Conservation (phyloP, 805 yeast species). For the Candida ulmi region DNA sequence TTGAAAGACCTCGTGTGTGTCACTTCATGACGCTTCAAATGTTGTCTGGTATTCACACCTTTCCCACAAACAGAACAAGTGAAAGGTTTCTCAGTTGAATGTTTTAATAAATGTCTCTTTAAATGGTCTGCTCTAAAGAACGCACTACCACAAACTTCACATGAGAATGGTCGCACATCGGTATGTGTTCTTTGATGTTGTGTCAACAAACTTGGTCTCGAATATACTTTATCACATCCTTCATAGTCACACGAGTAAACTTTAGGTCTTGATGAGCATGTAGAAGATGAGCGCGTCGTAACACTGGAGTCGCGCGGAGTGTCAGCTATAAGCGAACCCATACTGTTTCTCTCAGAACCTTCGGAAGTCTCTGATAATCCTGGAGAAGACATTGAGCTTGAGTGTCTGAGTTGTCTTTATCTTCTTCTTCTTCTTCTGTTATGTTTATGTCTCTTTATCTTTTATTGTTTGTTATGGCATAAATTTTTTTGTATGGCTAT, state of each 20-base stretch:
- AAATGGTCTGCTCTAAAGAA: conserved; percentile 80
- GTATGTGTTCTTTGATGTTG: conserved; percentile 80
- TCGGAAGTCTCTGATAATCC: neutral
- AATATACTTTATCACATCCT: conserved; percentile 71
- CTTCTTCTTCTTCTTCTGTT: too few relatives aligned
- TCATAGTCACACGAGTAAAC: conserved; percentile 55
- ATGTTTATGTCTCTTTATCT: too few relatives aligned
- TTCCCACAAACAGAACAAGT: conserved; percentile 73
- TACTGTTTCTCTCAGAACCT: conserved; percentile 1
- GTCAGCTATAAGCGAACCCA: neutral
- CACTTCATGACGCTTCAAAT: conserved; percentile 72
- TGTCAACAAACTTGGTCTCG: conserved; percentile 74
- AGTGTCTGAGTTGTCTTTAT: too few relatives aligned
- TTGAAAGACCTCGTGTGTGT: conserved; percentile 67
- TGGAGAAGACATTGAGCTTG: too few relatives aligned
- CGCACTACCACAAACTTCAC: conserved; percentile 57
- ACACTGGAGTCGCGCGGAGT: conserved; percentile 6
- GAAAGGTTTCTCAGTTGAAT: conserved; percentile 60
- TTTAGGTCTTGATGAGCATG: conserved; percentile 45
- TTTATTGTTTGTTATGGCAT: too few relatives aligned
- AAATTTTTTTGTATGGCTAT: too few relatives aligned
- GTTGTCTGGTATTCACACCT: conserved; percentile 78
- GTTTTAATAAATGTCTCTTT: conserved; percentile 66
- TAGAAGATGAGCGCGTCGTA: conserved; percentile 13
- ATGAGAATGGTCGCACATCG: conserved; percentile 70